Evolutionary conservation across 805 yeast species (phyloP), one percentile per base, ranked within the genome.

Genomic region (Naumovozyma baii): DNA sequence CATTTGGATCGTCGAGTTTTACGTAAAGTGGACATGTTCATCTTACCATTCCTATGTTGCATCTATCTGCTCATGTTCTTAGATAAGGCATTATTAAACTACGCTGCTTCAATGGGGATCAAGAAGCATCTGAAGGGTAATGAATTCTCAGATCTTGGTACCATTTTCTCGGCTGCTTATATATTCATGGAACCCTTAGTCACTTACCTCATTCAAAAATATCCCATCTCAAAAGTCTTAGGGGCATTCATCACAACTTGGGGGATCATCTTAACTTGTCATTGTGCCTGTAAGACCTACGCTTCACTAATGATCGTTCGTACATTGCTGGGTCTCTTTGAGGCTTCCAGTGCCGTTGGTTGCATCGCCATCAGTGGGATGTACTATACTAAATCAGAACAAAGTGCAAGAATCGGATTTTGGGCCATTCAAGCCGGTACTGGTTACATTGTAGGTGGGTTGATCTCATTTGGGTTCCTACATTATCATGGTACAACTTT

Each of bases 41-140:
- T 77, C 15, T 51, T 75, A 53, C 67, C 78, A 0, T 56, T 75
- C 20, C 54, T 77, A 47, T 72, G 80, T 46, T 61, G 67, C 29
- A 68, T 74, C 12, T 77, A 77, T 47, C 69, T 76, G 40, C 56
- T 76, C 14, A 80, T 76, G 60, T 74, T 73, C 47, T 58, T 76
- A 40, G 83, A 78, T 47, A 78, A 78, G 49, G 66, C 74, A n/a
- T 56, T 77, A 37, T 56, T 73, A 31, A 76, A 76, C 45, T 74
- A 76, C 50, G 78, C 83, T 2, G 78, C 78, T 13, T 76, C 77
- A 1, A 73, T 78, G 80, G 82, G 82, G 1, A 73, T 77, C 47
- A 72, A 69, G 49, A 53, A 63, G 2, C 66, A 73, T 48, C 61
- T 74, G 44, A 59, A 62, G 30, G 63, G 69, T 5, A 64, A 73